phyloP scores from a whole-genome alignment of 129 eudicot species.

The Sambucus nigra region DNA sequence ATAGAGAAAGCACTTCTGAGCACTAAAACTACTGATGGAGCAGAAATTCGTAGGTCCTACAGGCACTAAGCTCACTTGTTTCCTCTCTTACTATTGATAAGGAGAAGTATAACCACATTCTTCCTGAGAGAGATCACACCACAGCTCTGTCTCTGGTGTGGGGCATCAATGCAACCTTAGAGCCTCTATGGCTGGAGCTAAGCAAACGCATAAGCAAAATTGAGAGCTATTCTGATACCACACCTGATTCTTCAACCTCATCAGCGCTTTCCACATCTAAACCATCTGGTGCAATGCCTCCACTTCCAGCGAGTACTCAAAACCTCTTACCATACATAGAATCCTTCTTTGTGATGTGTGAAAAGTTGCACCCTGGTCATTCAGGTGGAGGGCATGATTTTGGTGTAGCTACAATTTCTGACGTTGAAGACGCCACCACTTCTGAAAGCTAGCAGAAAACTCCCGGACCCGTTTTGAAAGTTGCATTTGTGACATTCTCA shows the following conservation, averaged over 20 bases:
- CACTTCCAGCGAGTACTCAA: constrained; percentile 96
- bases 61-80: constrained; percentile 84
- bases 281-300: constrained; percentile 69
- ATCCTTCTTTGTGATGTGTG: constrained; percentile 94
- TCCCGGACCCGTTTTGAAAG: constrained; percentile 30
- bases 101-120: constrained; percentile 34
- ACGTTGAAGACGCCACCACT: constrained; percentile 59
- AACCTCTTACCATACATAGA: constrained; percentile 85
- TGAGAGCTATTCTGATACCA: constrained; percentile 64
- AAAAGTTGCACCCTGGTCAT: constrained; percentile 71
- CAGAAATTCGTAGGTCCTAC: constrained; percentile 81
- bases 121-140: constrained; percentile 38
- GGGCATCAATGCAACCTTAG: constrained; percentile 66
- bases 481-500: constrained; percentile 71
- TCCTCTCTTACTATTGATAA: constrained; percentile 33
- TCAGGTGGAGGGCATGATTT: constrained; percentile 54
- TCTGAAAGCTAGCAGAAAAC: constrained; percentile 42
- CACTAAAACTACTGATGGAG: constrained; percentile 69
- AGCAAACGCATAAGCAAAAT: constrained; percentile 82
- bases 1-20: constrained; percentile 65
- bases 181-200: constrained; percentile 89
- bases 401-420: constrained; percentile 32
- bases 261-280: constrained; percentile 34
- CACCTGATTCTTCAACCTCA: constrained; percentile 45
- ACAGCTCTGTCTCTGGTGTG: constrained; percentile 54